phyloP scores from a whole-genome alignment of 2,329 filamentous ascomycete species.

The Colletotrichum brevisporum region DNA sequence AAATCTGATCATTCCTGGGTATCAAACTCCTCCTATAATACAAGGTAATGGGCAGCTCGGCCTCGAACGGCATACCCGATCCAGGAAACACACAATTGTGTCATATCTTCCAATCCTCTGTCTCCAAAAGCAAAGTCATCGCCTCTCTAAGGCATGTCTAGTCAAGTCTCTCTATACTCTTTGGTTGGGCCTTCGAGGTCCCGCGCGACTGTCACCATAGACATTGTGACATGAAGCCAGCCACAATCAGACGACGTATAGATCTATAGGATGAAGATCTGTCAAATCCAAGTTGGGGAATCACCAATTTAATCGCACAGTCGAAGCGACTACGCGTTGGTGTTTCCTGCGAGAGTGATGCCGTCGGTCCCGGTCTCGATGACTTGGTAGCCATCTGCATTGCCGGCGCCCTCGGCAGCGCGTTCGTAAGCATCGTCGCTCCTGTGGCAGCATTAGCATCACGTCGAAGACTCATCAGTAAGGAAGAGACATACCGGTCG shows the following conservation, averaged over 20 bases:
- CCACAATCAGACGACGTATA: no score
- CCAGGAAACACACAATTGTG: background rate
- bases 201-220: no score
- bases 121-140: background rate
- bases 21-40: constrained; percentile 25
- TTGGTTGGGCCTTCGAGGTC: no score
- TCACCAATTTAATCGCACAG: background rate
- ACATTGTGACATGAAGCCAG: no score
- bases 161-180: background rate
- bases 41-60: background rate
- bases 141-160: background rate
- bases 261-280: no score
- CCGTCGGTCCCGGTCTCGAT: constrained; percentile 80
- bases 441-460: constrained; percentile 47
- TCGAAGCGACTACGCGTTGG: background rate
- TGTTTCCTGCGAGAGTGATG: constrained; percentile 50
- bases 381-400: constrained; percentile 79
- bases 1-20: constrained; percentile 25
- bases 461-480: background rate
- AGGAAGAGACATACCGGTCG: constrained; percentile 67
- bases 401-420: constrained; percentile 84
- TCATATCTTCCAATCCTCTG: background rate
- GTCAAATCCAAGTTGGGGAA: no score
- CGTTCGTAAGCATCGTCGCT: constrained; percentile 74
- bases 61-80: background rate